A percentile compares a stretch with the other conserved stretches of the same genome.
Evolutionary conservation across 148 eudicot species (phyloP).

Genomic region (Rhododendron ferrugineum): DNA sequence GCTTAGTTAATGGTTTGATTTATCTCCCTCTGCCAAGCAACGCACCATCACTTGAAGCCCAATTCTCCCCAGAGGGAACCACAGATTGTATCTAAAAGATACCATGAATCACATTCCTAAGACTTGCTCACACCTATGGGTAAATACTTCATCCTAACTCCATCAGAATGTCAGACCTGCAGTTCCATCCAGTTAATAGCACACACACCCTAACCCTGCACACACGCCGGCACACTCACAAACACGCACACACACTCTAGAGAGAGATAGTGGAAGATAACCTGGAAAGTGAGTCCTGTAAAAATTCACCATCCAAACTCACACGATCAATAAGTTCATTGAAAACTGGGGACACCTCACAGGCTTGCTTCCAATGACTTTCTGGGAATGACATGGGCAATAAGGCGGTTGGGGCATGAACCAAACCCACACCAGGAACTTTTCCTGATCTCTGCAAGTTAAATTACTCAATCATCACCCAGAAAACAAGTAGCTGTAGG

Average conservation of each 20-base stretch:
- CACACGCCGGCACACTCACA: background rate
- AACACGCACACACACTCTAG: background rate
- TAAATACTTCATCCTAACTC: background rate
- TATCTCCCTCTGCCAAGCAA: background rate
- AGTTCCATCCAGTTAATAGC: background rate
- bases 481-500: background rate
- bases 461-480: background rate
- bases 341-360: conserved; percentile 90
- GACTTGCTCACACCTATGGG: background rate
- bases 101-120: background rate
- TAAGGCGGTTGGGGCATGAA: conserved; percentile 86
- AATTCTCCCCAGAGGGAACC: background rate
- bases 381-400: conserved; percentile 77
- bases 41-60: background rate
- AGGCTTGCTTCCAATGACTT: conserved; percentile 65
- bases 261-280: conserved; percentile 18
- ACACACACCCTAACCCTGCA: background rate
- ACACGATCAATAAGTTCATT: conserved; percentile 92
- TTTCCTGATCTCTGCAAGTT: conserved; percentile 75
- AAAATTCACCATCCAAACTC: conserved; percentile 80
- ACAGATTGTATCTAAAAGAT: background rate
- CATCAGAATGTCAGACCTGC: background rate
- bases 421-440: conserved; percentile 87
- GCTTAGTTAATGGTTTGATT: background rate
- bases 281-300: conserved; percentile 91